Conservation (phyloP, 164 flowering plant species). For the Dillenia suffruticosa region DNA sequence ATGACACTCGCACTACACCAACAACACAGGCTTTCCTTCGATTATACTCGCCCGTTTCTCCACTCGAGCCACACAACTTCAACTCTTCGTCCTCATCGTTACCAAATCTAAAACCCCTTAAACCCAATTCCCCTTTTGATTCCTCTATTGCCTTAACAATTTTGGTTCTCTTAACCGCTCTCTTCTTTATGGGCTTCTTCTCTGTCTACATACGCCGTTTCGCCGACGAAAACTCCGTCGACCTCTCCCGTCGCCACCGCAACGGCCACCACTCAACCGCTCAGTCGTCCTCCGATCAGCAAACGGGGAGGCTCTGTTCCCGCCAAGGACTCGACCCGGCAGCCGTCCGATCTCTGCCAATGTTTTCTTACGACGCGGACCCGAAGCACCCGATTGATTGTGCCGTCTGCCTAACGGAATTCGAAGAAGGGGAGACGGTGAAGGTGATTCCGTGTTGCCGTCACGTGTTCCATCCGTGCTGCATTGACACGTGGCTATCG, state of each 20-base stretch:
- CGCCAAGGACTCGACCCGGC: conserved; percentile 21
- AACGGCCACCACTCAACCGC: conserved; percentile 11
- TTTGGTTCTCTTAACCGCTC: conserved; percentile 47
- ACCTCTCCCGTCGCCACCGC: neutral
- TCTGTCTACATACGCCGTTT: conserved; percentile 58
- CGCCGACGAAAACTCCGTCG: conserved; percentile 18
- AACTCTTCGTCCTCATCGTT: neutral
- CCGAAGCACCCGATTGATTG: conserved; percentile 39
- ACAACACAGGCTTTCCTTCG: neutral
- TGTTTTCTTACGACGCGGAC: conserved; percentile 19
- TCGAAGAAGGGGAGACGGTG: conserved; percentile 40
- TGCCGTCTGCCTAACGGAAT: conserved; percentile 54
- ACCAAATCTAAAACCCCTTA: neutral
- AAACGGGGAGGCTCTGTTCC: too few species aligned
- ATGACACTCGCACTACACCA: neutral
- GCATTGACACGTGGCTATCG: conserved; percentile 61
- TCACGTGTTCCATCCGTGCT: conserved; percentile 57
- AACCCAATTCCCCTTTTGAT: conserved; percentile 20
- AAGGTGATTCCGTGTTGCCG: conserved; percentile 46
- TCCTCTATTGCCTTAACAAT: conserved; percentile 56
- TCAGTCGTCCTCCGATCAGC: conserved; percentile 7
- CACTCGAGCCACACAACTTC: neutral
- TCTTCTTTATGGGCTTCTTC: conserved; percentile 76
- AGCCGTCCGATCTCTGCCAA: conserved; percentile 36
- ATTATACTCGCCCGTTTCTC: neutral